Conservation (phyloP, 2,329 filamentous ascomycete genomes). For the Alternaria arborescens region DNA sequence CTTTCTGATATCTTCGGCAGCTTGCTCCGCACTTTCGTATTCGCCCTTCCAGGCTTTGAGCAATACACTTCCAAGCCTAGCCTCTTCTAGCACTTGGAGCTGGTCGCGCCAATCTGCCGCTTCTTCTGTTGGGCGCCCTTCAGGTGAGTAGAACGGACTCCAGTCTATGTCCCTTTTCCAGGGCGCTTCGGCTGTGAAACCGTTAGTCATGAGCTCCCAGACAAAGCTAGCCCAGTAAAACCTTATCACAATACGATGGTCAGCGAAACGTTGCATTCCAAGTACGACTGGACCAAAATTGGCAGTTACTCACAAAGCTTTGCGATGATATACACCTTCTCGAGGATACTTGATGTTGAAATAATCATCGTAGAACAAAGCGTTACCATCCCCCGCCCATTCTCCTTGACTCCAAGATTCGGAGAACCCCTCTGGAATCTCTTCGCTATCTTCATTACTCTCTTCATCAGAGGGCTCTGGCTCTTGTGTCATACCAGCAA, state of each 20-base stretch:
- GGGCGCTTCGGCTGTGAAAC: not conserved
- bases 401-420: not conserved
- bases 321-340: not conserved
- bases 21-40: constrained; percentile 13
- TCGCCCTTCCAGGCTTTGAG: constrained; percentile 15
- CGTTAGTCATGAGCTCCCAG: constrained; percentile 15
- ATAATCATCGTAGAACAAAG: not conserved
- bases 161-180: not conserved
- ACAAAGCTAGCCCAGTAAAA: constrained; percentile 17
- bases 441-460: not conserved
- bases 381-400: not conserved
- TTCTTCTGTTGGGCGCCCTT: not conserved
- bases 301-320: not conserved
- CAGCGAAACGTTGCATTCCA: not conserved
- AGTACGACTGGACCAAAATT: rapidly evolving
- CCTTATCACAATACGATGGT: not conserved
- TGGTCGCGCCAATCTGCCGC: not conserved
- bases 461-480: not conserved
- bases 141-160: constrained; percentile 6
- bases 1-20: constrained; percentile 2
- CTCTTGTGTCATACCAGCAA: not conserved
- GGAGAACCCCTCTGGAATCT: not conserved
- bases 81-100: constrained; percentile 15
- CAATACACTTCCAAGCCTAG: constrained; percentile 12
- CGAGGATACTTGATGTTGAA: not conserved